Evolutionary conservation across 2,329 filamentous ascomycete genomes (phyloP), one percentile per base, ranked within the genome.

Genomic region (Chaetomium globosum): DNA sequence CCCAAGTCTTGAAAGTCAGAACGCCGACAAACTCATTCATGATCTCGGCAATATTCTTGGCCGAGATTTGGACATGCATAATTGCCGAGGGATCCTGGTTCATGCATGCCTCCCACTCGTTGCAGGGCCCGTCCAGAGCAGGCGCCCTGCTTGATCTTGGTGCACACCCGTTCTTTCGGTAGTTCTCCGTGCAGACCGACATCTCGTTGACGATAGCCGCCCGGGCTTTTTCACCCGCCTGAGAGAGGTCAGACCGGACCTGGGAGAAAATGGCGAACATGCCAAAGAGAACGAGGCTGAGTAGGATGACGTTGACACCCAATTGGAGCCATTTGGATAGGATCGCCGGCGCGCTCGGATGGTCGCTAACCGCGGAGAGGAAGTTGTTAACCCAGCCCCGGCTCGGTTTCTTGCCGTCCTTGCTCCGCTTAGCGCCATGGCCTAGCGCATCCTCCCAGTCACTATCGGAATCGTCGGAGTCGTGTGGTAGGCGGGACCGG

Each of bases 21-120:
- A 91, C 88, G 72, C 96, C 92, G 4, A 96, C 89, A 76, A 98
- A 97, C 73, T 90, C 89, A 75, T 98, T 97, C 77, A 98, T 89
- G 49, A 99, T 96, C 74, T 92, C 87, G 0, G 94, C 94, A 74
- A 97, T 90, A 30, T 93, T 95, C 73, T 91, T 89, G 5, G 92
- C 93, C 21, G 90, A 92, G 48, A 97, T 87, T 72, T 89, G 89
- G 51, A 94, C 89, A 46, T 89, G 84, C 70, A 91, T 93, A 63
- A 97, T 87, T 63, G 87, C 87, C 53, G 88, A 83, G 0, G 93
- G 89, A 73, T 97, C 91, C 69, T 89, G 87, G 69, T 89, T 87
- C 92, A 97, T 97, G 78, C 95, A 98, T 36, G 86, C 81, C 69
- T 89, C 87, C 94, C 94, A 98, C 67, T 89, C 85, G 39, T 87